Evolutionary conservation across 352 stramenopile genomes (phyloP).

Genomic region (Thalassiosira exigua): DNA sequence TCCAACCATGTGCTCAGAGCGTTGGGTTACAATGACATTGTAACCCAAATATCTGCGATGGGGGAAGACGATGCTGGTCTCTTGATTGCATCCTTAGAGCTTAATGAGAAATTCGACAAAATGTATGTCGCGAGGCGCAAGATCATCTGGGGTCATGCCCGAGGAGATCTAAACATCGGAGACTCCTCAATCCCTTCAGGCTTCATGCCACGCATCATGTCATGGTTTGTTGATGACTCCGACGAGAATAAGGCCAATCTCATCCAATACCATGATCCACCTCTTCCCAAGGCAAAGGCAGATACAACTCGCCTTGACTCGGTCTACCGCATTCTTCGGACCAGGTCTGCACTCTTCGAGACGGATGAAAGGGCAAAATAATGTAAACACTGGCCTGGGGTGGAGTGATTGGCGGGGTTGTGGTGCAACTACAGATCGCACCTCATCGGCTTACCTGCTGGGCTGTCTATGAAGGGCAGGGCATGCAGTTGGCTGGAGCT

Average conservation of each 20-base stretch:
- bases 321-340: constrained; percentile 18
- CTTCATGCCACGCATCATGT: constrained; percentile 1
- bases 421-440: no score
- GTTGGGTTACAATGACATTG: neutral
- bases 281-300: constrained; percentile 12
- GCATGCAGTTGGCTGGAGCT: no score
- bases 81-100: neutral
- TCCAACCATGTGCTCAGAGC: neutral
- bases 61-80: neutral
- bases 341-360: neutral
- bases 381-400: constrained; percentile 11
- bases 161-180: constrained; percentile 23
- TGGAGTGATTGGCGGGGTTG: constrained; percentile 30
- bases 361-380: neutral
- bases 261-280: constrained; percentile 13
- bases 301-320: constrained; percentile 13
- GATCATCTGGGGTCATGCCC: constrained; percentile 15
- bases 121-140: neutral
- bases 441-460: no score
- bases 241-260: constrained; percentile 15
- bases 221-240: constrained; percentile 16
- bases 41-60: neutral
- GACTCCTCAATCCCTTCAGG: constrained; percentile 1
- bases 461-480: no score
- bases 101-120: neutral